Base-by-base conservation (phyloP, 2,329 filamentous ascomycete species). In the Coleophoma cylindrospora region DNA sequence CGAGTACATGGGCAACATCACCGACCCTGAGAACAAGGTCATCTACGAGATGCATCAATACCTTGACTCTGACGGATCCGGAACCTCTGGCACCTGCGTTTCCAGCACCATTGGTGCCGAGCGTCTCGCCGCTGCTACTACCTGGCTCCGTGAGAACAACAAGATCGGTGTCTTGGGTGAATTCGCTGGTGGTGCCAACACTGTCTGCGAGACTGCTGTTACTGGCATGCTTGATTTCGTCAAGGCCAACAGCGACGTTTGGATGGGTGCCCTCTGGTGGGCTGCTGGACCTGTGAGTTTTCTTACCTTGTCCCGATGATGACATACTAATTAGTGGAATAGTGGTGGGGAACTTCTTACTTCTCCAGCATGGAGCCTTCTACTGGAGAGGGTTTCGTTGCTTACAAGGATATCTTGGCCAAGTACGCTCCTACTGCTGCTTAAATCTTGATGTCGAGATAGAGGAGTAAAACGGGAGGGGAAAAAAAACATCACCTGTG, bases 31-130 rank as follows among this genome's bases (percentile, higher is more conserved):
- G 43, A 66, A 80, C 65, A 79, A 77, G 59, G 70, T 81, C 50
- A 65, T 82, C 61, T 81, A 78, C 64, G 76, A 82, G 59, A 81
- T 82, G 79, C 79, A 83, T 61, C 79, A 82, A 66, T 83, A 82
- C 58, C 77, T 82, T 36, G 79, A 83, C 65, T 67, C 65, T 0
- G 78, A 81, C 52, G 73, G 75, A 48, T 76, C 72, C 2, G 79
- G 79, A 9, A 80, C 77, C 0, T 68, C 66, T 2, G 66, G 65
- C 3, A 65, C 66, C 27, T 83, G 79, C 59, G 76, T 80, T 14
- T 72, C 63, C 52, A 54, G 64, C 5, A 81, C 77, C n/a, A 77
- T 81, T 53, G 76, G 79, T 47, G 63, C 65, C 21, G 74, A 80
- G 56, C 69, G 79, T 4, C 64, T 83, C 15, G 54, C 67, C 17